A percentile compares a stretch with the other conserved stretches of the same genome.
Evolutionary conservation across 345 rosid species (phyloP).

Genomic region (Odontarrhena argentea): DNA sequence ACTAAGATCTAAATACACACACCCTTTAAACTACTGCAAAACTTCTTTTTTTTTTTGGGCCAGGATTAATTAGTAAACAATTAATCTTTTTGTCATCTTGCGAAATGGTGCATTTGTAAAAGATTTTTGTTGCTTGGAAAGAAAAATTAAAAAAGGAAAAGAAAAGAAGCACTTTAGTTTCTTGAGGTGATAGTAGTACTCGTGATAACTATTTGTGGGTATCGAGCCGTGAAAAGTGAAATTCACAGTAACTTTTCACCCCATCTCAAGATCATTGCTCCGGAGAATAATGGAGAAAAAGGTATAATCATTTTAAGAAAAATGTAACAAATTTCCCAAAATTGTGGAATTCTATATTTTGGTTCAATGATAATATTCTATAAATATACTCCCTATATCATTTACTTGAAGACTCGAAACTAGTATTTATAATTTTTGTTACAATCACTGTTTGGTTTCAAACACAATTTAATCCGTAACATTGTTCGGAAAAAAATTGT

Average conservation of each 20-base stretch:
- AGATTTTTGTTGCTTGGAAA: neutral
- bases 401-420: too few relatives aligned
- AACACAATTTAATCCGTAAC: too few relatives aligned
- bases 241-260: slow-evolving; percentile 33
- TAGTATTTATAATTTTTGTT: too few relatives aligned
- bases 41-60: neutral
- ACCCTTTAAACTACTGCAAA: too few relatives aligned
- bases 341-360: too few relatives aligned
- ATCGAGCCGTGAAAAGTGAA: slow-evolving; percentile 25
- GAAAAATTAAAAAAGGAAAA: neutral
- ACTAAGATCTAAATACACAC: too few relatives aligned
- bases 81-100: neutral
- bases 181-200: slow-evolving; percentile 29
- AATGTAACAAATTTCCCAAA: too few relatives aligned
- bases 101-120: slow-evolving; percentile 1
- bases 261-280: slow-evolving; percentile 5
- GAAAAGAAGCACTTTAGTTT: neutral
- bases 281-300: neutral
- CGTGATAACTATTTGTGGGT: slow-evolving; percentile 29
- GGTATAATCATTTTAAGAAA: neutral
- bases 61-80: neutral
- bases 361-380: too few relatives aligned
- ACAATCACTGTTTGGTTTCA: too few relatives aligned
- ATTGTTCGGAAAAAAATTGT: too few relatives aligned
- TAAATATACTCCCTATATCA: too few relatives aligned